phyloP scores from a whole-genome alignment of 139 green algal species.

The Limnomonas spitsbergensis region DNA sequence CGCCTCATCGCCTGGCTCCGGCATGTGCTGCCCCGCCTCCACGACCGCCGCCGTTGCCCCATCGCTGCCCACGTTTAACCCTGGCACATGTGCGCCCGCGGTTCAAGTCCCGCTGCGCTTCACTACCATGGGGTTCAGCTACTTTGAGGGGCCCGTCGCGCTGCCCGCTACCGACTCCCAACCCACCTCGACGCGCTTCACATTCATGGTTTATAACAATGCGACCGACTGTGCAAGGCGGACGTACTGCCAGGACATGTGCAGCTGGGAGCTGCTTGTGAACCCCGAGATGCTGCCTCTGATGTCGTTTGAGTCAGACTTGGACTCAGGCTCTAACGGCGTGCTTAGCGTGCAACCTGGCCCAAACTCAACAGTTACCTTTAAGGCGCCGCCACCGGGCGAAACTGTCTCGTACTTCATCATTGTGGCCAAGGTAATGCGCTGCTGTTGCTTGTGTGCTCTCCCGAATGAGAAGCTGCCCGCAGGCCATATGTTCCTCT shows the following conservation, averaged over 20 bases:
- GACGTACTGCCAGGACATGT: neutral
- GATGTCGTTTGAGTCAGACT: neutral
- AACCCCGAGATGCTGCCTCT: neutral
- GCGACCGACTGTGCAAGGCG: neutral
- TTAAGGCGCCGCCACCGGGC: neutral
- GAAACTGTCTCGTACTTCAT: neutral
- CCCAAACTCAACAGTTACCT: neutral
- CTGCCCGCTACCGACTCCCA: neutral
- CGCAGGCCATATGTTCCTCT: neutral
- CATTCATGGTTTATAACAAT: conserved; percentile 1
- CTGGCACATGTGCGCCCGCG: neutral
- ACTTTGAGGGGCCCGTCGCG: neutral
- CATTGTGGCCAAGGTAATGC: neutral
- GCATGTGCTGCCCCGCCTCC: conserved; percentile 7
- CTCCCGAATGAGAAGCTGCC: neutral
- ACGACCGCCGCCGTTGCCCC: neutral
- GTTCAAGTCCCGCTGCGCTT: neutral
- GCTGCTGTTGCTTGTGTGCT: neutral
- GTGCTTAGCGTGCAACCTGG: neutral
- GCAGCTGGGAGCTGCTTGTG: neutral
- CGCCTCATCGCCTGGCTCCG: neutral
- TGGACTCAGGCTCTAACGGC: neutral
- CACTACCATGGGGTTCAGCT: conserved; percentile 3
- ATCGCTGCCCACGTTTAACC: neutral
- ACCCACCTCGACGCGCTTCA: neutral